A percentile compares a stretch with the other conserved stretches of the same genome.
These are phyloP conservation scores for Bjerkandera adusta DNA, from an alignment of 1,284 basidiomycete species.

Conservation along the genomic window DNA sequence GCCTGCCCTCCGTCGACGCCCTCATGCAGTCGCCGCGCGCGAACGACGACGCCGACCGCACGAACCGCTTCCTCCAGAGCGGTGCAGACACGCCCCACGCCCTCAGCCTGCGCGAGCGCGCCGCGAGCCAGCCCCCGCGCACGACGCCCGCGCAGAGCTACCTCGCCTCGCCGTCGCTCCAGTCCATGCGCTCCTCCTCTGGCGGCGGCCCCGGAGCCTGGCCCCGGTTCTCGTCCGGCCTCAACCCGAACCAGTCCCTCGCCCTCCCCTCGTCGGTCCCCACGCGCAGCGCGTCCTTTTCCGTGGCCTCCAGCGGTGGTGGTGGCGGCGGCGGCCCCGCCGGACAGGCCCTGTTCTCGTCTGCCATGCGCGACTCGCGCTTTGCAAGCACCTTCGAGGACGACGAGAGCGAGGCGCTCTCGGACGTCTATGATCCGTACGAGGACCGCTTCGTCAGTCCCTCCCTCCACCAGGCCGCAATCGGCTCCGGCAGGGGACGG, in stretches of 20 bases:
- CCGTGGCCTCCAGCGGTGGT: conserved; percentile 34
- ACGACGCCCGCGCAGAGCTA: conserved; percentile 42
- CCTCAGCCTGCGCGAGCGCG: conserved; percentile 47
- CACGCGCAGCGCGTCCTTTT: conserved; percentile 66
- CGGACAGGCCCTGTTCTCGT: conserved; percentile 51
- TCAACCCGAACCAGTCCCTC: conserved; percentile 31
- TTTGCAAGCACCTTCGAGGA: conserved; percentile 72
- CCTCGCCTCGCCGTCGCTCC: conserved; percentile 53
- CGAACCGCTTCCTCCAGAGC: conserved; percentile 54
- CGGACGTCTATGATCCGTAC: conserved; percentile 42
- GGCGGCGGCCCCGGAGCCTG: conserved; percentile 45
- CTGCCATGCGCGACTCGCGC: conserved; percentile 60
- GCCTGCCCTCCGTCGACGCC: conserved; percentile 21
- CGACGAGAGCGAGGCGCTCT: conserved; percentile 62
- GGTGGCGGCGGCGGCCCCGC: conserved; percentile 39
- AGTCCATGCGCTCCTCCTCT: conserved; percentile 47
- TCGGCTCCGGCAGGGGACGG: conserved; percentile 44
- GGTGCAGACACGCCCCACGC: conserved; percentile 33
- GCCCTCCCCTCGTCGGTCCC: conserved; percentile 43
- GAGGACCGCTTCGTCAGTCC: conserved; percentile 48
- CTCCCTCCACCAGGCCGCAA: conserved; percentile 28
- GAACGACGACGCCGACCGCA: conserved; percentile 41
- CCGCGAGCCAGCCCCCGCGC: conserved; percentile 67
- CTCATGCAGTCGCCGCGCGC: conserved; percentile 28
- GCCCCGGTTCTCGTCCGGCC: conserved; percentile 37